Evolutionary conservation across 495 filamentous ascomycete genomes (phyloP).

Genomic region (Schizothecium vesticola): DNA sequence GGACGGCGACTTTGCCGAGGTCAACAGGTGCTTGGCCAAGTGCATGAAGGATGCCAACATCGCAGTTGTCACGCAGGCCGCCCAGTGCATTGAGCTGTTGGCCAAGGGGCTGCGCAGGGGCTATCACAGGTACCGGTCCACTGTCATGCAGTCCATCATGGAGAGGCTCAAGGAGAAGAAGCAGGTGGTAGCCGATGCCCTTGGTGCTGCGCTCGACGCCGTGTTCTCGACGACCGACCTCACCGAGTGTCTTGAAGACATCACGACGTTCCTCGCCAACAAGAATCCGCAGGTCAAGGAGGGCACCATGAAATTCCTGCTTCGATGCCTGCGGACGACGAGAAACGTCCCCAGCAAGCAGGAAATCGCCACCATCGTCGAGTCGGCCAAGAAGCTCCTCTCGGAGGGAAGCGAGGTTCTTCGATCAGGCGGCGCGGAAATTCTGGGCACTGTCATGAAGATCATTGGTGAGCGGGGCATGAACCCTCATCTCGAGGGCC

Average conservation of each 20-base stretch:
- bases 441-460: conserved; percentile 94
- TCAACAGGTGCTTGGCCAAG: conserved; percentile 77
- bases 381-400: conserved; percentile 79
- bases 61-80: conserved; percentile 86
- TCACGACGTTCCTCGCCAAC: conserved; percentile 74
- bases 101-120: conserved; percentile 77
- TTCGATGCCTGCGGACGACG: conserved; percentile 80
- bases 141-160: conserved; percentile 79
- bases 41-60: conserved; percentile 99
- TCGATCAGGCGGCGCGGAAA: conserved; percentile 82
- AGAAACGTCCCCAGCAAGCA: conserved; percentile 74
- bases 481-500: conserved; percentile 86
- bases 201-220: conserved; percentile 78
- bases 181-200: conserved; percentile 75
- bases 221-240: conserved; percentile 76
- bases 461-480: conserved; percentile 97
- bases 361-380: conserved; percentile 79
- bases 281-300: conserved; percentile 98
- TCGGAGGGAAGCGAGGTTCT: conserved; percentile 81
- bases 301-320: conserved; percentile 84
- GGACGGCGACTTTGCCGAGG: conserved; percentile 81
- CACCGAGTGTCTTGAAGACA: conserved; percentile 83
- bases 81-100: conserved; percentile 88
- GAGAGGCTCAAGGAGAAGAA: conserved; percentile 98
- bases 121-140: conserved; percentile 75